Conservation (phyloP, 2,329 filamentous ascomycete genomes). For the Nigrograna mackinnonii region DNA sequence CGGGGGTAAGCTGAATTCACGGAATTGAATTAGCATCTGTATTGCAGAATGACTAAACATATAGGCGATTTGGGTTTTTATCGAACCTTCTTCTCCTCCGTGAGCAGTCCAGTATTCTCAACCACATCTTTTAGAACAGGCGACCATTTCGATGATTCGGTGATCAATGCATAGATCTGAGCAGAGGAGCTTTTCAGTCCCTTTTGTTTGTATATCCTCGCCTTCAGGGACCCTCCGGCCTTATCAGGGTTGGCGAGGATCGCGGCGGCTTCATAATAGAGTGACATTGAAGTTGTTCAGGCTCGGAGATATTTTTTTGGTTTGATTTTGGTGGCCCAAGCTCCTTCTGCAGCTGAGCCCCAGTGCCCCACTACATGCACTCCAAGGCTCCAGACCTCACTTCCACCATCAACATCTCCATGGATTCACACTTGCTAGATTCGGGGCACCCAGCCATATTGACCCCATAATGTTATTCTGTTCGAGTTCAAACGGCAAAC, state of each 20-base stretch:
- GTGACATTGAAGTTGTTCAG: slow-evolving; percentile 71
- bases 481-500: no score
- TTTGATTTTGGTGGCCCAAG: no score
- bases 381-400: no score
- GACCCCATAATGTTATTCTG: no score
- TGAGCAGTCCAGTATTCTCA: slow-evolving; percentile 74
- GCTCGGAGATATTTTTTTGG: no score
- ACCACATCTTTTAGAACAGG: slow-evolving; percentile 84
- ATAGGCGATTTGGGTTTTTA: not conserved
- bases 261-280: slow-evolving; percentile 89
- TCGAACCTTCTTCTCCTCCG: slow-evolving; percentile 80
- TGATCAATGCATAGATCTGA: slow-evolving; percentile 84
- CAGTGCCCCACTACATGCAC: no score
- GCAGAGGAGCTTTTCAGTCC: slow-evolving; percentile 75
- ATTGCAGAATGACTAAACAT: not conserved
- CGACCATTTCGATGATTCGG: slow-evolving; percentile 92
- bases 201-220: slow-evolving; percentile 76
- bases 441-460: no score
- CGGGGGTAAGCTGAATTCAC: slow-evolving; percentile 72
- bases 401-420: no score
- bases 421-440: no score
- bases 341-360: no score
- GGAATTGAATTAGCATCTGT: no score
- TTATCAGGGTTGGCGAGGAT: slow-evolving; percentile 67
- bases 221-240: slow-evolving; percentile 84